These are phyloP conservation scores for Polytolypa hystricis DNA, from an alignment of 2,329 filamentous ascomycete species.

Conservation along the genomic window DNA sequence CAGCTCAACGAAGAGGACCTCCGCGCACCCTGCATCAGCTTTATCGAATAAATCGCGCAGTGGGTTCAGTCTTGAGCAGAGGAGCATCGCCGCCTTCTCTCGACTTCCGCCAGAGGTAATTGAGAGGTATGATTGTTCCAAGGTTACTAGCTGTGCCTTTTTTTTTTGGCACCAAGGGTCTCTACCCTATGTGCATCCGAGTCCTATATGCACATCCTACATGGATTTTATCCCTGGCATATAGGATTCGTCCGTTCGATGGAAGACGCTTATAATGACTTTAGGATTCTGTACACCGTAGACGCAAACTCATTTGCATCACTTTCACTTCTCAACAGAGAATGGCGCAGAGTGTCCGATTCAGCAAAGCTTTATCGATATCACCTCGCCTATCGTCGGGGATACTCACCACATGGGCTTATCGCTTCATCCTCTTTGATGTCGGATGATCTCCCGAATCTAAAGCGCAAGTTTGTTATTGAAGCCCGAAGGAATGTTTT, in stretches of 20 bases:
- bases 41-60: no score
- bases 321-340: slow-evolving; percentile 32
- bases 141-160: background rate
- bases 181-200: no score
- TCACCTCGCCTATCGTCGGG: slow-evolving; percentile 28
- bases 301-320: slow-evolving; percentile 40
- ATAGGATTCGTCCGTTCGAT: background rate
- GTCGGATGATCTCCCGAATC: slow-evolving; percentile 42
- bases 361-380: slow-evolving; percentile 35
- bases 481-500: slow-evolving; percentile 70
- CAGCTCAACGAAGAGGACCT: no score
- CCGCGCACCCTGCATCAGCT: no score
- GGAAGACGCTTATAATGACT: slow-evolving; percentile 6
- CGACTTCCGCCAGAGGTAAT: slow-evolving; percentile 9
- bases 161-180: background rate
- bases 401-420: no score
- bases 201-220: no score
- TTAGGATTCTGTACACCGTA: slow-evolving; percentile 36
- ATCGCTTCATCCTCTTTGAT: no score
- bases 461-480: slow-evolving; percentile 56
- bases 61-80: no score
- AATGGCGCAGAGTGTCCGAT: slow-evolving; percentile 35
- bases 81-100: no score
- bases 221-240: no score
- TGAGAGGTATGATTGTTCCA: slow-evolving; percentile 8